Conservation (phyloP, 129 eudicot species). For the Smallanthus sonchifolius region DNA sequence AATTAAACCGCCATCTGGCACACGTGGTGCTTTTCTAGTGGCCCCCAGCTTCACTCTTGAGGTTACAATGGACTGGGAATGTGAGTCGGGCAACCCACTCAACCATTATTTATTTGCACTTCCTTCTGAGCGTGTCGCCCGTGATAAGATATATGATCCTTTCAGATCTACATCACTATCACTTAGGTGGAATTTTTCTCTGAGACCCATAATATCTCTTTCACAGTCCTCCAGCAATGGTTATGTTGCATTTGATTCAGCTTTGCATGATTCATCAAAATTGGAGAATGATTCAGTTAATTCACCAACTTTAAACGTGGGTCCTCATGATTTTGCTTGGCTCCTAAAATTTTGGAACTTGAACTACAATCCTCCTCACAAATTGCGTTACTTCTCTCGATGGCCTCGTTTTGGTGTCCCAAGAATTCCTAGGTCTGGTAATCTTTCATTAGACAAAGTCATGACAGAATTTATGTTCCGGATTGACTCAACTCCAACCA, state of each 20-base stretch:
- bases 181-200: constrained; percentile 75
- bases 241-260: constrained; percentile 36
- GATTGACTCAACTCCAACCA: constrained; percentile 77
- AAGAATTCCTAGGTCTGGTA: constrained; percentile 90
- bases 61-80: constrained; percentile 96
- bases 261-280: constrained; percentile 34
- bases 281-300: constrained; percentile 34
- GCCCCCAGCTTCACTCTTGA: constrained; percentile 76
- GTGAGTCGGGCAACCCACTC: constrained; percentile 86
- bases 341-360: constrained; percentile 77
- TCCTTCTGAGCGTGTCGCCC: constrained; percentile 70
- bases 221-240: constrained; percentile 43
- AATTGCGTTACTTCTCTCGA: constrained; percentile 79
- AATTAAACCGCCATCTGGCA: constrained; percentile 56
- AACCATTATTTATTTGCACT: constrained; percentile 92
- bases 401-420: constrained; percentile 98
- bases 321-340: constrained; percentile 98
- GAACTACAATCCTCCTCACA: constrained; percentile 85
- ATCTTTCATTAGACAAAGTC: constrained; percentile 85
- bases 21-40: constrained; percentile 61
- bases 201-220: constrained; percentile 52
- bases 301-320: constrained; percentile 65
- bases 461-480: constrained; percentile 98
- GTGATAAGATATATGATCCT: constrained; percentile 77
- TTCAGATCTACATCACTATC: constrained; percentile 91